Evolutionary conservation across 1,139 yeast species (phyloP).

Genomic region (Nakaseomyces glabratus): DNA sequence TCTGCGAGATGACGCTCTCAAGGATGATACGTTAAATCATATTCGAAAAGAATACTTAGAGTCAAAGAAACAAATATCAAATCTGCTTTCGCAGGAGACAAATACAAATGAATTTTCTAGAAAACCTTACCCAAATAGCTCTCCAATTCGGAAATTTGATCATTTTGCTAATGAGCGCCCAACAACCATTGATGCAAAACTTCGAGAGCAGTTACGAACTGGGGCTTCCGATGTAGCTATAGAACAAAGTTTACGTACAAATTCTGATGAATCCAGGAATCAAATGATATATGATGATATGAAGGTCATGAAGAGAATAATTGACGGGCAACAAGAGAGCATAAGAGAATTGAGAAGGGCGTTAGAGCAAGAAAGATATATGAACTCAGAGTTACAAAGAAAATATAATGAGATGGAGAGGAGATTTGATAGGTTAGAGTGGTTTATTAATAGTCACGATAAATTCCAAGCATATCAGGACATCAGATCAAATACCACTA

Average conservation of each 20-base stretch:
- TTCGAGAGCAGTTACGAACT: background rate
- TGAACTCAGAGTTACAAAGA: background rate
- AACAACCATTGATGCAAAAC: background rate
- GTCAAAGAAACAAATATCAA: conserved; percentile 2
- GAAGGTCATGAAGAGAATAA: background rate
- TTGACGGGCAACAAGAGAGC: conserved; percentile 3
- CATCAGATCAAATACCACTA: too few species aligned
- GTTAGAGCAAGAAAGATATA: conserved; percentile 2
- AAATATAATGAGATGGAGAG: background rate
- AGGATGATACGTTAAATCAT: conserved; percentile 7
- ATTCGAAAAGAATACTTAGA: conserved; percentile 7
- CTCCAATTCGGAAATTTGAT: conserved; percentile 3
- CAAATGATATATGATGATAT: conserved; percentile 1
- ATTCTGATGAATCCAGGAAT: too few species aligned
- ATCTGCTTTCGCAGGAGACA: conserved; percentile 1
- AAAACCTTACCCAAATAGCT: conserved; percentile 3
- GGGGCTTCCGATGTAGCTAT: background rate
- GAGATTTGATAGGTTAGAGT: background rate
- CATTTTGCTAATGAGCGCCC: background rate
- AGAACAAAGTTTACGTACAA: too few species aligned
- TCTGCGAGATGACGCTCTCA: too few species aligned
- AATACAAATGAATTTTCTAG: background rate
- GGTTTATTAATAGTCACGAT: background rate
- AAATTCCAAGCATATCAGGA: too few species aligned
- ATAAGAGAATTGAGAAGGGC: conserved; percentile 2